A percentile compares a stretch with the other conserved stretches of the same genome.
phyloP scores from a whole-genome alignment of 441 rosid species.

The Pelargonium citronellum region DNA sequence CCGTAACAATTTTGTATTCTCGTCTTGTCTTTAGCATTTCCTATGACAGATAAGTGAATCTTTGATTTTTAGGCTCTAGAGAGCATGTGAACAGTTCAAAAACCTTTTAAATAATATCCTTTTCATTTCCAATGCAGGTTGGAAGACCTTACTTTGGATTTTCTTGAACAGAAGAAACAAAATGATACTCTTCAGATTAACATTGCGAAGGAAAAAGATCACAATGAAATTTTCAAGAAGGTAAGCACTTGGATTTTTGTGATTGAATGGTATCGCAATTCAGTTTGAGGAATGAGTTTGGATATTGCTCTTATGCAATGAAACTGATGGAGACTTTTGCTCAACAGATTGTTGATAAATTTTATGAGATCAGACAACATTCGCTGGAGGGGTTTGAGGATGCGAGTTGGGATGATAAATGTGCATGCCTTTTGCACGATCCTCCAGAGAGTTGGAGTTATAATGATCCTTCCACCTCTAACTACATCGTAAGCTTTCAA shows the following conservation, averaged over 20 bases:
- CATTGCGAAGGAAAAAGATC: conserved; percentile 52
- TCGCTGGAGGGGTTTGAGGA: conserved; percentile 44
- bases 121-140: conserved; percentile 40
- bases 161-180: conserved; percentile 52
- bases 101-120: background rate
- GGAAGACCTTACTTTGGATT: conserved; percentile 60
- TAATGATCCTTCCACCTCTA: conserved; percentile 71
- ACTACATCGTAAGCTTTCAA: conserved; percentile 61
- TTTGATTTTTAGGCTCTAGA: too few species aligned
- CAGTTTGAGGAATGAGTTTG: conserved; percentile 8
- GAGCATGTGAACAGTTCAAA: background rate
- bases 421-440: conserved; percentile 58
- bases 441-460: conserved; percentile 72
- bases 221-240: conserved; percentile 51
- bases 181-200: conserved; percentile 55
- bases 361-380: conserved; percentile 58
- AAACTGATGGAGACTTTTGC: conserved; percentile 8
- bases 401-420: conserved; percentile 59
- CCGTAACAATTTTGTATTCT: background rate
- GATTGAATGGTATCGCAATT: background rate
- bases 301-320: background rate
- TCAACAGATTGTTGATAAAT: conserved; percentile 63
- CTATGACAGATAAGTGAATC: too few species aligned
- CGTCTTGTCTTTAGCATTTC: background rate
- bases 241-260: conserved; percentile 26